Evolutionary conservation across 108 stramenopile species (phyloP), one percentile per base, ranked within the genome.

Genomic region (Parmales sp.): DNA sequence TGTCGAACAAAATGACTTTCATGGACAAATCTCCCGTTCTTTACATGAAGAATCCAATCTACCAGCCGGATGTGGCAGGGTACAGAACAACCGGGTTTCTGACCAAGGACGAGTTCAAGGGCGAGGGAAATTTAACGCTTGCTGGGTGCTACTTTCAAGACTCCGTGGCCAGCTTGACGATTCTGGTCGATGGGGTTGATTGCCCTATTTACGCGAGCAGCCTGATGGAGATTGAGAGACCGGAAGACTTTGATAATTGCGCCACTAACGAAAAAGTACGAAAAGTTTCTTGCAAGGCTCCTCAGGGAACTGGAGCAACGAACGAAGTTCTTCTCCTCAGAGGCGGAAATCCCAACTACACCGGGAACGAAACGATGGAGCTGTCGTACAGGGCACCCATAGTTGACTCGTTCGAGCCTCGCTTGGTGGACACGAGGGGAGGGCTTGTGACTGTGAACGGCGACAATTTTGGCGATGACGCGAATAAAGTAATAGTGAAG

Each of bases 261-360:
- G n/a, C n/a, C n/a, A n/a, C n/a, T 18, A 34, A 34, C 54, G 54
- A 60, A 13, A 31, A 18, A 20, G 3, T 60, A 3, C 13, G 54
- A 4, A 16, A 60, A 16, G 26, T 60, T 16, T 34, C 4, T 28
- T 60, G 54, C 28, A 60, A 60, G 31, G 28, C 36, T 34, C 54
- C 54, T 6, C 31, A 60, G 54, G 54, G 54, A 60, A 60, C 54
- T 60, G 54, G 54, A 29, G 54, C 29, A 60, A 34, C 7, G 31
- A 60, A 60, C 16, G 26, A 20, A 2, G 54, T 60, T 34, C 29
- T 60, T 29, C 54, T 60, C 20, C 36, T 60, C 31, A 60, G 31
- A 16, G 18, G 31, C 31, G 54, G 54, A 34, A 34, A 28, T 34
- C 54, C 54, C 29, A 60, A 60, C 54, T 60, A 34, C 20, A 34